Percentiles rank a stretch among this genome's conserved stretches.
Conservation (phyloP, 148 eudicot species). For the Vaccinium corymbosum region DNA sequence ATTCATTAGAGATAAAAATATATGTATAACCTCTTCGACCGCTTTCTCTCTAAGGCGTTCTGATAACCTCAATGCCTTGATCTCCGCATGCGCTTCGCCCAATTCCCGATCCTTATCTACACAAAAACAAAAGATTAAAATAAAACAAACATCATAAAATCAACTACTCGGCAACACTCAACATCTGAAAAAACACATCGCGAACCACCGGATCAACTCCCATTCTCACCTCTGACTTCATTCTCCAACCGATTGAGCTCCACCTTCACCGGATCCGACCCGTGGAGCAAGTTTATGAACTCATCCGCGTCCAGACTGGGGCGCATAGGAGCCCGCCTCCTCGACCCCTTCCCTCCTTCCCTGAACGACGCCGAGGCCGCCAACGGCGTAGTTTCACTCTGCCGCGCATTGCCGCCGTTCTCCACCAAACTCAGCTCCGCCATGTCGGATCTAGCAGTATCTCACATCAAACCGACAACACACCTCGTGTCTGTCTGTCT, state of each 20-base stretch:
- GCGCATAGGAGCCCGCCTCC: conserved; percentile 52
- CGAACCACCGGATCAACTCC: conserved; percentile 29
- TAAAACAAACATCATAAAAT: not conserved
- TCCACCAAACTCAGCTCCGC: conserved; percentile 26
- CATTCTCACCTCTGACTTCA: conserved; percentile 75
- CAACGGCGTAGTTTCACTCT: conserved; percentile 29
- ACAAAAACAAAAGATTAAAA: conserved; percentile 18
- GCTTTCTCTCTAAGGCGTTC: conserved; percentile 63
- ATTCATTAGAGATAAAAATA: not conserved
- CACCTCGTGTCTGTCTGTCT: not conserved
- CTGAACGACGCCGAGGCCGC: conserved; percentile 58
- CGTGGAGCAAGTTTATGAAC: conserved; percentile 69
- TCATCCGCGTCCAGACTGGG: conserved; percentile 82
- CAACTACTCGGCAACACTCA: not conserved
- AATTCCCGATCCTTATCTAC: conserved; percentile 64
- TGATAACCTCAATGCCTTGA: conserved; percentile 53
- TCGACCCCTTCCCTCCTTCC: conserved; percentile 46
- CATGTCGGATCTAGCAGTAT: conserved; percentile 38
- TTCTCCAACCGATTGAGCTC: conserved; percentile 90
- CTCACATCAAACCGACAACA: conserved; percentile 21
- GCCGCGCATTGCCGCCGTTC: conserved; percentile 30
- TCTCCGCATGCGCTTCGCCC: conserved; percentile 59
- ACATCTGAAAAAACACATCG: conserved; percentile 1
- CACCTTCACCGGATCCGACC: conserved; percentile 94
- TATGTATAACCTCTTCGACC: conserved; percentile 53